These are phyloP conservation scores for Diaporthe sp. DNA, from an alignment of 2,329 filamentous ascomycete species.

Conservation along the genomic window DNA sequence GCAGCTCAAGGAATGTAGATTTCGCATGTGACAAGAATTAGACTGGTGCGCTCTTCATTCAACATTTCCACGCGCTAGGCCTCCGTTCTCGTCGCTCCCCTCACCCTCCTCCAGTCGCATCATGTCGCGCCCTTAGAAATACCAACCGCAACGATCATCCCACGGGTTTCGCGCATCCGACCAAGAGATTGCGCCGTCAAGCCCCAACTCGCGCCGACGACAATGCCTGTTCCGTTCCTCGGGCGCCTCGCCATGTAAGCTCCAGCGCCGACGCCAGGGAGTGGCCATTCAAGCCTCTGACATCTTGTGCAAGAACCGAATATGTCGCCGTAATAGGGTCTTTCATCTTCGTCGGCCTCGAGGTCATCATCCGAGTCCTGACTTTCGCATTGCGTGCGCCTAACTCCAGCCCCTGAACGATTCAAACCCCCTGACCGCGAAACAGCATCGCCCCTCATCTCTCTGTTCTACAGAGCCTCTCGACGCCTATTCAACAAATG, in stretches of 20 bases:
- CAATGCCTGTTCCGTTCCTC: slow-evolving; percentile 68
- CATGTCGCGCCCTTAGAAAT: slow-evolving; percentile 28
- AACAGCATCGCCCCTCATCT: slow-evolving; percentile 82
- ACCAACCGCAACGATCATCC: background rate
- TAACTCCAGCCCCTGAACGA: slow-evolving; percentile 25
- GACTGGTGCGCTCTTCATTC: background rate
- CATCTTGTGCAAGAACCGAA: slow-evolving; percentile 71
- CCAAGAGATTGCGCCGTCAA: background rate
- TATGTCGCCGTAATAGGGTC: slow-evolving; percentile 90
- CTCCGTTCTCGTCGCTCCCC: slow-evolving; percentile 2
- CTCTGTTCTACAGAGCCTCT: slow-evolving; percentile 85
- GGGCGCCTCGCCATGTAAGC: slow-evolving; percentile 67
- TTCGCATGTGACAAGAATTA: slow-evolving; percentile 48
- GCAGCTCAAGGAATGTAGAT: slow-evolving; percentile 15
- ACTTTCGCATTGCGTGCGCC: slow-evolving; percentile 87
- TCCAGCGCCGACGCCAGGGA: slow-evolving; percentile 22
- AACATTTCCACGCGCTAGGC: slow-evolving; percentile 16
- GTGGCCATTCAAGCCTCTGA: background rate
- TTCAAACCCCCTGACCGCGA: slow-evolving; percentile 38
- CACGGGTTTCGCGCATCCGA: background rate
- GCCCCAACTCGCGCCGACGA: slow-evolving; percentile 41
- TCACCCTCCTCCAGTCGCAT: slow-evolving; percentile 4
- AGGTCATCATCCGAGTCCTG: slow-evolving; percentile 85
- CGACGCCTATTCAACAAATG: slow-evolving; percentile 86
- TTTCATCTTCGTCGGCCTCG: slow-evolving; percentile 84